Evolutionary conservation across 1,139 yeast genomes (phyloP), one percentile per base, ranked within the genome.

Genomic region (Wickerhamomyces sp.): DNA sequence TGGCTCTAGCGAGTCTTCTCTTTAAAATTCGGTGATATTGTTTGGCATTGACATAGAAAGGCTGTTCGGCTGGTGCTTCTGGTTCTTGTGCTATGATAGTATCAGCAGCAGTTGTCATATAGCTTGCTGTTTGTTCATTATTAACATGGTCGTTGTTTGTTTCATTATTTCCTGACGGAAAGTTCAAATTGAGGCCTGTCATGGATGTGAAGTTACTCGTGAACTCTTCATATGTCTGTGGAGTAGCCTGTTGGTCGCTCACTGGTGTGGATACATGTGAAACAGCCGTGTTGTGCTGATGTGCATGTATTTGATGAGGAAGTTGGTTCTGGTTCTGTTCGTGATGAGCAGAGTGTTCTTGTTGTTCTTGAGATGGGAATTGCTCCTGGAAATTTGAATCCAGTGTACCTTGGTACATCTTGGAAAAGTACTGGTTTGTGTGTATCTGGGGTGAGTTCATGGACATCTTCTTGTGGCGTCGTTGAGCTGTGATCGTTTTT

Each of bases 11-110:
- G 42, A 89, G 78, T 57, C 99, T 78, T 58, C 99, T 77, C 64
- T 93, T 93, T 56, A 94, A 70, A 23, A 94, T 94, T 43, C 99
- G 80, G 60, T 93, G 97, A 59, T 93, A 94, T 62, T 94, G 99
- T 64, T 93, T 94, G 10, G 99, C 99, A 64, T 94, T 94, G 42
- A 94, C 99, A 61, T 91, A 93, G 61, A 91, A 90, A 2, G 99
- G 99, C 64, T 91, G 96, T 60, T 91, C 97, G 2, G 48, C 43
- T 32, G 53, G 44, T 10, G 37, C 46, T 37, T 46, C 47, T 14
- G 30, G 27, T 6, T 37, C 40, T 18, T 18, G 23, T 18, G 23
- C 23, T 18, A 5, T 18, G 23, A 18, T 18, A 15, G 32, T 3
- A 18, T 13, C 33, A 11, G 36, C 4, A 10, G 23, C 3, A 13